Evolutionary conservation across 1,284 basidiomycete genomes (phyloP).

Genomic region (Stygiomarasmius scandens): DNA sequence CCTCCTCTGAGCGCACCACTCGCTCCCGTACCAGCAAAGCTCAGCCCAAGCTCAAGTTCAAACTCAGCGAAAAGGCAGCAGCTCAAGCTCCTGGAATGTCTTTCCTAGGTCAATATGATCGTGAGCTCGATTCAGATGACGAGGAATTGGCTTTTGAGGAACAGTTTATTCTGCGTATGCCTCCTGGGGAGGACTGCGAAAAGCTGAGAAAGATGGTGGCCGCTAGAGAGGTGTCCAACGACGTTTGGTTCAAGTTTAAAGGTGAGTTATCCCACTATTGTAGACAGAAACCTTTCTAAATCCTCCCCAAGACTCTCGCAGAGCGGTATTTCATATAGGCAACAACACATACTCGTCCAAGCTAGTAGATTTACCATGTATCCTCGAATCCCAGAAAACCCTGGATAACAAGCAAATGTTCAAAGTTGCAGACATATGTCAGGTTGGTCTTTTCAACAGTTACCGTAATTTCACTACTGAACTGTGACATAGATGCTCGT

Average conservation of each 20-base stretch:
- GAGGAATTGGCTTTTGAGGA: constrained; percentile 97
- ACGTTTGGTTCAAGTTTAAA: constrained; percentile 99
- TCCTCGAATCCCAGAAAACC: constrained; percentile 96
- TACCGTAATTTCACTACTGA: constrained; percentile 4
- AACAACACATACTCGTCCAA: constrained; percentile 86
- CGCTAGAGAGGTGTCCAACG: constrained; percentile 76
- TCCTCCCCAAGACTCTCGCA: constrained; percentile 73
- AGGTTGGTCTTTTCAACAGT: constrained; percentile 50
- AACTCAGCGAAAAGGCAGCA: constrained; percentile 78
- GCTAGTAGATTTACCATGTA: constrained; percentile 93
- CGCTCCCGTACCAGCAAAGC: constrained; percentile 40
- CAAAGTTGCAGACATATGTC: constrained; percentile 98
- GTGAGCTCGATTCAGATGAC: constrained; percentile 93
- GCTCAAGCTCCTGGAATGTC: constrained; percentile 78
- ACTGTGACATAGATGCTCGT: constrained; percentile 74
- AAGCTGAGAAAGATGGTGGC: constrained; percentile 81
- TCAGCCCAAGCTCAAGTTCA: constrained; percentile 81
- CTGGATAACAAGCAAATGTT: constrained; percentile 96
- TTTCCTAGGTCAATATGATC: constrained; percentile 86
- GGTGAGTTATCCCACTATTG: constrained; percentile 48
- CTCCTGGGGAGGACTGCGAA: constrained; percentile 80
- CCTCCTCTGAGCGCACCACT: constrained; percentile 45
- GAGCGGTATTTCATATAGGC: constrained; percentile 90
- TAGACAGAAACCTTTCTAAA: constrained; percentile 3
- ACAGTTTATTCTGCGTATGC: constrained; percentile 93